Evolutionary conservation across 2,329 filamentous ascomycete species (phyloP).

Genomic region (Fusarium subglutinans): DNA sequence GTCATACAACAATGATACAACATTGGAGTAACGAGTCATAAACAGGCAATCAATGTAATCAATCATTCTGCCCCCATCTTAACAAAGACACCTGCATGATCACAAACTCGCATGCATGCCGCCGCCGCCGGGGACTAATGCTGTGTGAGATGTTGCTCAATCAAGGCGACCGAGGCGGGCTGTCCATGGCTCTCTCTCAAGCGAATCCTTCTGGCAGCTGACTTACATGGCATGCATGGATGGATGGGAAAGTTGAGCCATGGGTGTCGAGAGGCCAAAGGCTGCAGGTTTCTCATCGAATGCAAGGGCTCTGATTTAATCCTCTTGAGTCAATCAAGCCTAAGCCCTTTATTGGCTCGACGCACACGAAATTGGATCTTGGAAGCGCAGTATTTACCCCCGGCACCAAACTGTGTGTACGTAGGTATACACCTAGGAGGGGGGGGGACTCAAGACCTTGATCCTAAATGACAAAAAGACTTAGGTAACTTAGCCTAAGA

Average conservation of each 20-base stretch:
- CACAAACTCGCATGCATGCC: conserved; percentile 36
- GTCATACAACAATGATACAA: not conserved
- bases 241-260: not conserved
- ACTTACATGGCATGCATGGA: conserved; percentile 13
- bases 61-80: conserved; percentile 20
- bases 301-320: conserved; percentile 11
- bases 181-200: conserved; percentile 35
- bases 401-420: conserved; percentile 8
- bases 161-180: conserved; percentile 35
- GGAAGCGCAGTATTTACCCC: conserved; percentile 28
- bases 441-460: too few relatives aligned
- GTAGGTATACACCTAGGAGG: not conserved
- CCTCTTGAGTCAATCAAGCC: not conserved
- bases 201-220: conserved; percentile 42
- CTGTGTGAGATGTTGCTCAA: conserved; percentile 37
- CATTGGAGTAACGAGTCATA: conserved; percentile 27
- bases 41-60: conserved; percentile 7
- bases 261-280: not conserved
- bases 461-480: too few relatives aligned
- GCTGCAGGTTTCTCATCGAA: not conserved
- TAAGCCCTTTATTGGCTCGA: conserved; percentile 13
- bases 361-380: conserved; percentile 24
- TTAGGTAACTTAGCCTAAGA: too few relatives aligned
- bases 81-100: conserved; percentile 42
- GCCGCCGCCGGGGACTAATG: conserved; percentile 31